Conservation (phyloP, 2,329 filamentous ascomycete genomes). For the Neopestalotiopsis rosae region DNA sequence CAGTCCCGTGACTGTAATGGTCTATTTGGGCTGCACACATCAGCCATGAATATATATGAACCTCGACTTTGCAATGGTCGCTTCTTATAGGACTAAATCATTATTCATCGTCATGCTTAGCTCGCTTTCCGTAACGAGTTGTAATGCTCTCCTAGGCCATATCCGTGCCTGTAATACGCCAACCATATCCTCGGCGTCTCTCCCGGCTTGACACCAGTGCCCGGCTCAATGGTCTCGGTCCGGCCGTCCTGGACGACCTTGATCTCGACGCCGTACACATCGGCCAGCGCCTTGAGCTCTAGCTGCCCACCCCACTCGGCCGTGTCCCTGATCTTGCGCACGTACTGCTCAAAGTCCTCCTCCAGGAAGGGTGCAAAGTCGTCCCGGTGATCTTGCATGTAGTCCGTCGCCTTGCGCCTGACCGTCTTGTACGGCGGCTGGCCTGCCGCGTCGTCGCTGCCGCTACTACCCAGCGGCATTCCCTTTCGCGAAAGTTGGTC, state of each 20-base stretch:
- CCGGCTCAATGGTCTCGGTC: conserved; percentile 74
- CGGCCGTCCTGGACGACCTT: conserved; percentile 85
- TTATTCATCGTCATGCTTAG: conserved; percentile 58
- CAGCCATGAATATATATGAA: conserved; percentile 62
- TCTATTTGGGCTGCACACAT: too few species aligned
- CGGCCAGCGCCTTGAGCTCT: conserved; percentile 84
- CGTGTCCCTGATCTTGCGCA: conserved; percentile 79
- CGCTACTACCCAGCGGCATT: conserved; percentile 44
- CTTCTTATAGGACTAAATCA: neutral
- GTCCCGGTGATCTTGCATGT: conserved; percentile 74
- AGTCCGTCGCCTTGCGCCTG: conserved; percentile 74
- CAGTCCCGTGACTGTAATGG: too few species aligned
- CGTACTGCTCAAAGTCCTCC: conserved; percentile 76
- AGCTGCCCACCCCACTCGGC: conserved; percentile 97
- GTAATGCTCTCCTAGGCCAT: conserved; percentile 95
- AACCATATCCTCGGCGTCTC: conserved; percentile 75
- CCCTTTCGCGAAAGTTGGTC: conserved; percentile 72
- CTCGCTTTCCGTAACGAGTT: conserved; percentile 74
- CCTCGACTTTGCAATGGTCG: neutral
- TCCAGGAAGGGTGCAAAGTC: conserved; percentile 90
- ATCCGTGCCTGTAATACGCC: conserved; percentile 93
- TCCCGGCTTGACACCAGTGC: conserved; percentile 42
- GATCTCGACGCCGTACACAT: conserved; percentile 79
- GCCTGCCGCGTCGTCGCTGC: conserved; percentile 34
- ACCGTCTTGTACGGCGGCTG: conserved; percentile 67